Evolutionary conservation across 1,139 yeast species (phyloP).

Genomic region (Suhomyces bokatorum): DNA sequence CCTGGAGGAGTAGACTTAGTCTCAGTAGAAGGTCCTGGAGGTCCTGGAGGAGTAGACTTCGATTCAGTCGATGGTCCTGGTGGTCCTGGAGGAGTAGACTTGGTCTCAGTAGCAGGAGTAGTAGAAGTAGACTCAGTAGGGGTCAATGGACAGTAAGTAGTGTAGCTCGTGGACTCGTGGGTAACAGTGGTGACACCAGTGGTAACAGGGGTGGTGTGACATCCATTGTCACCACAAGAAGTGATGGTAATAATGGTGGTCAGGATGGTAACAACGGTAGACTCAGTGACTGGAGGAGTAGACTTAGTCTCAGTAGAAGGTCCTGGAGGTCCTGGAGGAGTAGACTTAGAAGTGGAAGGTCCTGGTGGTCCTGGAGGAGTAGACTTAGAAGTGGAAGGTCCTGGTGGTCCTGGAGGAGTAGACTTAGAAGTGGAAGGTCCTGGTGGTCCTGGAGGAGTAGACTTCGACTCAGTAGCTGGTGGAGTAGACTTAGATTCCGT

Average conservation of each 20-base stretch:
- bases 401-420: no score
- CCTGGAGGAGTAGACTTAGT: slow-evolving; percentile 5
- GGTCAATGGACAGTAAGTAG: slow-evolving; percentile 32
- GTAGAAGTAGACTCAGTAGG: background rate
- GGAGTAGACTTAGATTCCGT: no score
- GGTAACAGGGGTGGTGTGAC: slow-evolving; percentile 31
- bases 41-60: slow-evolving; percentile 2
- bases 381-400: no score
- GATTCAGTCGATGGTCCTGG: background rate
- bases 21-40: no score
- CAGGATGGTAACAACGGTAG: background rate
- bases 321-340: background rate
- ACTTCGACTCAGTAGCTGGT: no score
- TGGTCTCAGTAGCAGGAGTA: background rate
- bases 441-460: no score
- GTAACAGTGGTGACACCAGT: slow-evolving; percentile 39
- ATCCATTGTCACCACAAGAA: slow-evolving; percentile 28
- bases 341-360: slow-evolving; percentile 6
- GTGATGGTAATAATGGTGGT: slow-evolving; percentile 32
- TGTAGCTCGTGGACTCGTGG: slow-evolving; percentile 21
- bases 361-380: no score
- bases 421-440: no score
- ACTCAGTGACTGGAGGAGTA: background rate
- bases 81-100: background rate
- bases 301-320: slow-evolving; percentile 4